phyloP scores from a whole-genome alignment of 1,139 yeast genomes.

The Kurtzmaniella quercitrusa region DNA sequence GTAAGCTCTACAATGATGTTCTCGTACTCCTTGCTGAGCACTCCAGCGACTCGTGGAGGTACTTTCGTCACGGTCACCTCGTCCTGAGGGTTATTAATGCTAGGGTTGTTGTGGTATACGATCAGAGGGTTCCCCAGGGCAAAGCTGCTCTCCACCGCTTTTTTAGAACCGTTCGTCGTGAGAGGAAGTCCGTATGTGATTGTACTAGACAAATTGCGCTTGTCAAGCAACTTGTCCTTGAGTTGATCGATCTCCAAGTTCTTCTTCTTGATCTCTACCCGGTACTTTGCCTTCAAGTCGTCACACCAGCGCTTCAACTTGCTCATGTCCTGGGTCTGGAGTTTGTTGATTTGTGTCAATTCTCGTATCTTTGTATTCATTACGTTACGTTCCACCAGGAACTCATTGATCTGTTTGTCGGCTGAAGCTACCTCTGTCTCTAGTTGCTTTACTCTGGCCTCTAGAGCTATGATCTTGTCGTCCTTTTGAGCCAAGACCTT shows the following conservation, averaged over 20 bases:
- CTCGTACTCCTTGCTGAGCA: slow-evolving; percentile 33
- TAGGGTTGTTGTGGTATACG: slow-evolving; percentile 33
- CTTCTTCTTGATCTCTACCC: slow-evolving; percentile 39
- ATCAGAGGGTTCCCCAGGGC: slow-evolving; percentile 20
- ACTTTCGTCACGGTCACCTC: slow-evolving; percentile 8
- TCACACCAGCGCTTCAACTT: slow-evolving; percentile 25
- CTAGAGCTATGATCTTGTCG: slow-evolving; percentile 22
- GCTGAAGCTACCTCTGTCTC: slow-evolving; percentile 17
- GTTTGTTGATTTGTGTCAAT: slow-evolving; percentile 21
- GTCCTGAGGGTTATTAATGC: slow-evolving; percentile 21
- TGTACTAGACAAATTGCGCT: slow-evolving; percentile 29
- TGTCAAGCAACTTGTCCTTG: slow-evolving; percentile 36
- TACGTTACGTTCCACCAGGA: slow-evolving; percentile 16
- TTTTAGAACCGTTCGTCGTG: no score
- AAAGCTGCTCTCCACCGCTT: not conserved
- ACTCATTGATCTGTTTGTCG: slow-evolving; percentile 16
- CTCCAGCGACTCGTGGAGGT: slow-evolving; percentile 1
- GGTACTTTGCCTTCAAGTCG: slow-evolving; percentile 34
- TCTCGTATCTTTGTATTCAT: slow-evolving; percentile 17
- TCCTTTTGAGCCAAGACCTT: slow-evolving; percentile 28
- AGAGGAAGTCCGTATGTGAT: slow-evolving; percentile 25
- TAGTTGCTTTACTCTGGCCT: slow-evolving; percentile 18
- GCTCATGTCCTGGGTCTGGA: slow-evolving; percentile 26
- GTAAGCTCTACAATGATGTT: slow-evolving; percentile 34
- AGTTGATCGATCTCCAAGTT: slow-evolving; percentile 31